phyloP scores from a whole-genome alignment of 768 basidiomycete genomes.

The Termitomyces sp. region DNA sequence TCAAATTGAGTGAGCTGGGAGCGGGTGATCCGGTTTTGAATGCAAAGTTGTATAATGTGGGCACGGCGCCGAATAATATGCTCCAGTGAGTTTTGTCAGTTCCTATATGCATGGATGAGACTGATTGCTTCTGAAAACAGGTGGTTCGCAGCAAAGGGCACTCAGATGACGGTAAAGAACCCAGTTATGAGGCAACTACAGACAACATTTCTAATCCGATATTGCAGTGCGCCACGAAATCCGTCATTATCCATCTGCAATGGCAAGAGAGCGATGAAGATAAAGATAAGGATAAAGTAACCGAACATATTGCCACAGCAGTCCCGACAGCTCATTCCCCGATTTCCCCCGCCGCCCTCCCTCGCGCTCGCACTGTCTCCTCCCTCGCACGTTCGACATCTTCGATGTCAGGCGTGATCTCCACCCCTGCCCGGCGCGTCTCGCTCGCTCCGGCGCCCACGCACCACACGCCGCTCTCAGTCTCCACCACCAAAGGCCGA shows the following conservation, averaged over 20 bases:
- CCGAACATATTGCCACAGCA: conserved; percentile 7
- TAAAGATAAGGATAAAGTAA: conserved; percentile 16
- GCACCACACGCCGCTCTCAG: not conserved
- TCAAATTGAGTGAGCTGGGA: conserved; percentile 78
- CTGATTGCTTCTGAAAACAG: conserved; percentile 21
- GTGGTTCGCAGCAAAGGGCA: conserved; percentile 89
- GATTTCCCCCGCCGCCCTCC: conserved; percentile 19
- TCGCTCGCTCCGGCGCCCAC: conserved; percentile 25
- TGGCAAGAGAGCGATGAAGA: conserved; percentile 69
- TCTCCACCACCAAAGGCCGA: conserved; percentile 29
- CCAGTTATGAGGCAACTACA: not conserved
- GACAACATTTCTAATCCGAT: not conserved
- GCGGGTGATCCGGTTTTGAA: conserved; percentile 61
- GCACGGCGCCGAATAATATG: conserved; percentile 81
- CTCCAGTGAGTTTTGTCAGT: conserved; percentile 47
- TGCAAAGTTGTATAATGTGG: conserved; percentile 70
- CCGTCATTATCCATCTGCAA: conserved; percentile 77
- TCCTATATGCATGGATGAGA: not conserved
- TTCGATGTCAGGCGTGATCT: conserved; percentile 21
- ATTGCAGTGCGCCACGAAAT: conserved; percentile 79
- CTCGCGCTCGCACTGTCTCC: conserved; percentile 43
- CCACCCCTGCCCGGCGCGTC: conserved; percentile 36
- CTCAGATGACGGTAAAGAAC: conserved; percentile 32
- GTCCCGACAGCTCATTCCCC: conserved; percentile 14
- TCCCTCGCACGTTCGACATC: conserved; percentile 52